Conservation (phyloP, 2,329 filamentous ascomycete species). For the Stromatinia cepivora region DNA sequence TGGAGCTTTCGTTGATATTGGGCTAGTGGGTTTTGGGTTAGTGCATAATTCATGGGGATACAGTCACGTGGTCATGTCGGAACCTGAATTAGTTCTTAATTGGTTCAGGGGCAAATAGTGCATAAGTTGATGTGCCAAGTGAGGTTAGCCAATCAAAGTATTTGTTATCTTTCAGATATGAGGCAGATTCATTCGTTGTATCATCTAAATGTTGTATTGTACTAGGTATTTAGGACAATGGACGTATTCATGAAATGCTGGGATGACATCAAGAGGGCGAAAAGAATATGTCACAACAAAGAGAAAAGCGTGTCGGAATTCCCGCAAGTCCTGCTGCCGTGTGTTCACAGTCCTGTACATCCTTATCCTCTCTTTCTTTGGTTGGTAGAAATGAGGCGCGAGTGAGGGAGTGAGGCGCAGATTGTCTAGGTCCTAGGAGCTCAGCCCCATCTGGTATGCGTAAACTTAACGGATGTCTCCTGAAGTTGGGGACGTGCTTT, state of each 20-base stretch:
- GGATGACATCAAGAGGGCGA: neutral
- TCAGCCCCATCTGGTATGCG: conserved; percentile 23
- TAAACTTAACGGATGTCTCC: conserved; percentile 21
- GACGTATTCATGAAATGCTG: neutral
- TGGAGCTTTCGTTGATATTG: conserved; percentile 22
- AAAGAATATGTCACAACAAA: neutral
- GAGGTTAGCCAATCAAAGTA: conserved; percentile 11
- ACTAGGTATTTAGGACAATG: neutral
- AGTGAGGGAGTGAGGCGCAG: conserved; percentile 18
- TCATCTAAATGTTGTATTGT: neutral
- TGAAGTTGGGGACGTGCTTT: conserved; percentile 13
- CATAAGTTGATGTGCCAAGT: neutral
- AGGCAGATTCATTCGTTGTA: neutral
- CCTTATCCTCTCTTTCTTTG: neutral
- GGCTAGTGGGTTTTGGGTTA: conserved; percentile 11
- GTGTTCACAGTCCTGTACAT: neutral
- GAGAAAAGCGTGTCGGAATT: neutral
- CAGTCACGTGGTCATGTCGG: neutral
- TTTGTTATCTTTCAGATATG: conserved; percentile 1
- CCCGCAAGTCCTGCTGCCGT: neutral
- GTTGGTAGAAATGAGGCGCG: conserved; percentile 12
- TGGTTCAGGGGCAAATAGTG: conserved; percentile 18
- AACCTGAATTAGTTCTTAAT: neutral
- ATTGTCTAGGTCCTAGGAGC: conserved; percentile 18
- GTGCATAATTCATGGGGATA: neutral